These are phyloP conservation scores for Coemansia furcata DNA, from an alignment of 192 early-diverging fungal species.

Conservation along the genomic window DNA sequence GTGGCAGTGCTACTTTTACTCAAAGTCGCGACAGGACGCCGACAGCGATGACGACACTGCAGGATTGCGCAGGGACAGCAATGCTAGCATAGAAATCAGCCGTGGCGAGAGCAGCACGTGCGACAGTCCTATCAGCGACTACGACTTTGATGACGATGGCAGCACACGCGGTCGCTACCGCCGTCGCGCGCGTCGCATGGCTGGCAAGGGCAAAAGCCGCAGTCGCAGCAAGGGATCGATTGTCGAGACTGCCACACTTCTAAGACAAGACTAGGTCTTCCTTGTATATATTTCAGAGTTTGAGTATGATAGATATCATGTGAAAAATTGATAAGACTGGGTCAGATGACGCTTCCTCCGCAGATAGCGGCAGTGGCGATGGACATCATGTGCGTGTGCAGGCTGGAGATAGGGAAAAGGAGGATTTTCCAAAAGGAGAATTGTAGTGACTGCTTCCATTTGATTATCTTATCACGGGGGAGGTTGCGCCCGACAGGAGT, in stretches of 20 bases:
- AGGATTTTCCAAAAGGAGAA: not conserved
- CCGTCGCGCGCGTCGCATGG: conserved; percentile 15
- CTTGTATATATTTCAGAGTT: not conserved
- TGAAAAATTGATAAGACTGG: not conserved
- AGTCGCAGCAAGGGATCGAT: conserved; percentile 5
- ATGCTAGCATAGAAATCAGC: not conserved
- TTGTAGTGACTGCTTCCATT: not conserved
- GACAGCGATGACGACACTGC: not conserved
- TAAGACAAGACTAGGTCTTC: not conserved
- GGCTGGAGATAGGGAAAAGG: too few species aligned
- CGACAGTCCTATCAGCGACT: conserved; percentile 8
- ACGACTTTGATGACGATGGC: conserved; percentile 8
- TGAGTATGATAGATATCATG: not conserved
- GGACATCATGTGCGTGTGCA: too few species aligned
- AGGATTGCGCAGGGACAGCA: not conserved
- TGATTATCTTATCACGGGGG: not conserved
- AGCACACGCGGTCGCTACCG: conserved; percentile 24
- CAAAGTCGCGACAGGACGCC: not conserved
- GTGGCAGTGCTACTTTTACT: conserved; percentile 51
- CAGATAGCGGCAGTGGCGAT: too few species aligned
- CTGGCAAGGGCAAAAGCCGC: not conserved
- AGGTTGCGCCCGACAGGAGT: not conserved
- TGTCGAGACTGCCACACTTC: not conserved
- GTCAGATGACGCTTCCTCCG: not conserved
- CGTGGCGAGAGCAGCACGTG: not conserved